Evolutionary conservation across 1,139 yeast species (phyloP), one percentile per base, ranked within the genome.

Genomic region (Geotrichum aggregatum): DNA sequence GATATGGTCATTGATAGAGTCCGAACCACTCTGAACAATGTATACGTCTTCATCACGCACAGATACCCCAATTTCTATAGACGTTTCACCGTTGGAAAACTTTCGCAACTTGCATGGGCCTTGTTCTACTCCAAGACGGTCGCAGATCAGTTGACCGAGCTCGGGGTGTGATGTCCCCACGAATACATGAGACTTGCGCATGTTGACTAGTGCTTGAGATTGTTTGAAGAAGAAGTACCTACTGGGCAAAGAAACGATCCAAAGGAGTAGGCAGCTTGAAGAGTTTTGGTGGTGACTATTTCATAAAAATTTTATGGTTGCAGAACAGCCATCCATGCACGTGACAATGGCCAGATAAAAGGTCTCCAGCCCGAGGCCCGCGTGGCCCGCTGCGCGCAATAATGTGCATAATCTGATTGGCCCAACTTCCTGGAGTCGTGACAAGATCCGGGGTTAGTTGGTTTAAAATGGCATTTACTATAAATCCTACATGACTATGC

Each of bases 121-220:
- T n/a, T 96, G 92, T 64, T 86, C 87, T 44, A 91, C 92, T 34
- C 98, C 98, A 51, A 94, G 75, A 52, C 92, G 78, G 58, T 87
- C 87, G 71, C 98, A 91, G 43, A 94, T 95, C 60, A 87, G 77
- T 61, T 80, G 76, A 31, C 98, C 98, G 60, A 92, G 77, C 66
- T 88, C 96, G 6, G 97, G 96, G 70, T 94, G 98, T 51, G 97
- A 88, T 54, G 89, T 83, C 44, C 98, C 99, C 54, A 92, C 95
- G 69, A 92, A 92, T 50, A 92, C 89, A 71, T 92, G 92, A 67
- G 96, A 88, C 82, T 89, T 89, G 72, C 98, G 87, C 98, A 92
- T 34, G 14, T 46, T 26, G 24, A 19, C 14, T n/a, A 16, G 28
- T 24, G 28, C 28, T 24, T 5, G 8, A 24, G 7, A 24, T 8